phyloP scores from a whole-genome alignment of 1,284 basidiomycete genomes.

The Mrakiaceae sp. region DNA sequence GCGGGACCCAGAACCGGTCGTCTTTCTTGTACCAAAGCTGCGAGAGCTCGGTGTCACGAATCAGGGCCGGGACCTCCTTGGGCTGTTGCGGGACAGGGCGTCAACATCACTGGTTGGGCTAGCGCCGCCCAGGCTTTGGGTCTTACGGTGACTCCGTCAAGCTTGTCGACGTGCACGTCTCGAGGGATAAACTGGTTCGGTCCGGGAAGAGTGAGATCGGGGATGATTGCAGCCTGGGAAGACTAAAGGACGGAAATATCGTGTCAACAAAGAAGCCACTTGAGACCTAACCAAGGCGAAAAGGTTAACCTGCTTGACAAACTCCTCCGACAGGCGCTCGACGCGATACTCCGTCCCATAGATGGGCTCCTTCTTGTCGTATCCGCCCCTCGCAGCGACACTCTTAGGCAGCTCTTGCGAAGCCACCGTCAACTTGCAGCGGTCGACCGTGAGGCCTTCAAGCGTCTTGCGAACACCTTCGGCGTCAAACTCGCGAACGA shows the following conservation, averaged over 20 bases:
- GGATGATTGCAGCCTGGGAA: conserved; percentile 53
- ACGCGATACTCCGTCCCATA: conserved; percentile 77
- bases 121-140: neutral
- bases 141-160: conserved; percentile 36
- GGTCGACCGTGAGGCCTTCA: conserved; percentile 48
- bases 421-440: conserved; percentile 37
- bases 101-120: neutral
- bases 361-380: conserved; percentile 62
- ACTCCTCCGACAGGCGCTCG: conserved; percentile 52
- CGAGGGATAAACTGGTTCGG: conserved; percentile 83
- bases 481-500: conserved; percentile 68
- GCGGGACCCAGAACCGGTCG: conserved; percentile 87
- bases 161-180: conserved; percentile 71
- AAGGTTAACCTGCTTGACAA: conserved; percentile 47
- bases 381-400: conserved; percentile 41
- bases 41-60: conserved; percentile 58
- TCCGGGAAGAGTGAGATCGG: conserved; percentile 60
- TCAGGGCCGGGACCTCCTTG: conserved; percentile 57
- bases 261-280: no score
- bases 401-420: conserved; percentile 47
- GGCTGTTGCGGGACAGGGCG: conserved; percentile 41
- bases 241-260: neutral
- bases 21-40: conserved; percentile 92
- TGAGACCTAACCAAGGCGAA: no score
- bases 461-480: conserved; percentile 55